These are phyloP conservation scores for Kickxella alabastrina DNA, from an alignment of 192 early-diverging fungal genomes.

Conservation along the genomic window DNA sequence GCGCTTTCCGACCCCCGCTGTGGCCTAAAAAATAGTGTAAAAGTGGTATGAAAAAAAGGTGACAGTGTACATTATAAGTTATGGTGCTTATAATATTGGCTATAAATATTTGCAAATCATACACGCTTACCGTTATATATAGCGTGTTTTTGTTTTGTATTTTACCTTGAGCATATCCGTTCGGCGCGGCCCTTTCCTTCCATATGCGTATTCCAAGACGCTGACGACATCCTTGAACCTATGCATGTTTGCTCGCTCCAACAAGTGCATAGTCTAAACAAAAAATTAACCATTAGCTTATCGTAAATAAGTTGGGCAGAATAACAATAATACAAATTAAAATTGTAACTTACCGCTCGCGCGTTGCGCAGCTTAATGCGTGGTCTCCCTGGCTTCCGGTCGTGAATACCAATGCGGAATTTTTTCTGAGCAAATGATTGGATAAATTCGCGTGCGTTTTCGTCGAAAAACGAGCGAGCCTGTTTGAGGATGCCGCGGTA, in stretches of 20 bases:
- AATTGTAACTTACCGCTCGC: constrained; percentile 9
- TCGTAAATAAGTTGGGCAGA: too few relatives aligned
- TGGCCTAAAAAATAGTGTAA: constrained; percentile 12
- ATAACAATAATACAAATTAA: too few relatives aligned
- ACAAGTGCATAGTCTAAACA: constrained; percentile 14
- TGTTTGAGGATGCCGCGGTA: constrained; percentile 39
- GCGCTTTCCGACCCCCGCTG: constrained; percentile 14
- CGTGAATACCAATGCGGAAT: constrained; percentile 24
- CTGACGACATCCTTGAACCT: constrained; percentile 31
- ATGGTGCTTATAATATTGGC: too few relatives aligned
- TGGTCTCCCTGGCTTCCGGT: constrained; percentile 12
- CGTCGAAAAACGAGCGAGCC: constrained; percentile 42
- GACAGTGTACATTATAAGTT: too few relatives aligned
- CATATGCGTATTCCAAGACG: constrained; percentile 40
- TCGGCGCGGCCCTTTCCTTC: constrained; percentile 42
- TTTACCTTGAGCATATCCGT: constrained; percentile 28
- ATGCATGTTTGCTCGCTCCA: constrained; percentile 39
- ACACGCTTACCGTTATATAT: too few relatives aligned
- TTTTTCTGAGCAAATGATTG: constrained; percentile 18
- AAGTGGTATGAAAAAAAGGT: not conserved
- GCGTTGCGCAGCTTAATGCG: constrained; percentile 18
- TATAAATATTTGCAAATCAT: too few relatives aligned
- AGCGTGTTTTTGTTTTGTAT: not conserved
- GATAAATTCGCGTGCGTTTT: constrained; percentile 35
- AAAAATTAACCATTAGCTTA: too few relatives aligned